Evolutionary conservation across 306 rosid genomes (phyloP).

Genomic region (Benincasa hispida): DNA sequence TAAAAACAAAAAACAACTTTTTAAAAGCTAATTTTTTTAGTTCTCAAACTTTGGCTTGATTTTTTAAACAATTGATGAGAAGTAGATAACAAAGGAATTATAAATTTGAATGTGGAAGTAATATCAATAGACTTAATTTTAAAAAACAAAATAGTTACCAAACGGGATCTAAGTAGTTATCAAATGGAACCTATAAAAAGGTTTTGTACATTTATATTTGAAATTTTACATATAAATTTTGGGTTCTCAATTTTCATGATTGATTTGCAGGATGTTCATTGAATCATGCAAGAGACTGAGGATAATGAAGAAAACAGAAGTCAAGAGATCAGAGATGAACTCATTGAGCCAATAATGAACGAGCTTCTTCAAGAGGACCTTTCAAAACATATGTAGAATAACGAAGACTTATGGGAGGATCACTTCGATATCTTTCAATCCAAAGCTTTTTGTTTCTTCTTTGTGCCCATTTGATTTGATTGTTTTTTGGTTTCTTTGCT

Average conservation of each 20-base stretch:
- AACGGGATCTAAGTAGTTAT: too few species aligned
- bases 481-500: neutral
- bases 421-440: neutral
- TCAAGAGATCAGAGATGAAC: neutral
- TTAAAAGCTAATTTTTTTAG: too few species aligned
- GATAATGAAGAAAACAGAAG: slow-evolving; percentile 10
- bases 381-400: neutral
- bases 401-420: neutral
- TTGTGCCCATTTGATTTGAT: neutral
- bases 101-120: too few species aligned
- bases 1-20: too few species aligned
- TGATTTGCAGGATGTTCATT: slow-evolving; percentile 5
- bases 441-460: neutral
- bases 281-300: slow-evolving; percentile 12
- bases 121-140: too few species aligned
- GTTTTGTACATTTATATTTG: too few species aligned
- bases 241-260: neutral
- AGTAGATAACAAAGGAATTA: too few species aligned
- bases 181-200: too few species aligned
- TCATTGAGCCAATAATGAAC: neutral
- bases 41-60: too few species aligned
- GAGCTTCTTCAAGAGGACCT: neutral
- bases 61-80: too few species aligned
- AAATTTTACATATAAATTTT: neutral
- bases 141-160: too few species aligned